phyloP scores from a whole-genome alignment of 805 yeast species.

The Metschnikowia gelsemii region DNA sequence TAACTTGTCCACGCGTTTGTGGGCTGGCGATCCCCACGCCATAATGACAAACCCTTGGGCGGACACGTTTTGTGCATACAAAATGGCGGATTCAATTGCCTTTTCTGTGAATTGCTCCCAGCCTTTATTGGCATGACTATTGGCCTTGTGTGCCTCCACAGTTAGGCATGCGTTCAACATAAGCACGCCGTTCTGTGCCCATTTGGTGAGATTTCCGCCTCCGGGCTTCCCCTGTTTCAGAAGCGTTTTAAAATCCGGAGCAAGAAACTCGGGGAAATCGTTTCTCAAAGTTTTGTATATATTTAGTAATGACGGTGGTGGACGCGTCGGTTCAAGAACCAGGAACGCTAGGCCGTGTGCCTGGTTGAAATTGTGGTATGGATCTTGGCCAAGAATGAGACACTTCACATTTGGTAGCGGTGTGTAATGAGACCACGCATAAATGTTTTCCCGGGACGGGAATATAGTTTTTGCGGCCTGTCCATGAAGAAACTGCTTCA shows the following conservation, averaged over 20 bases:
- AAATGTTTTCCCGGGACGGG: conserved; percentile 76
- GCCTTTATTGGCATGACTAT: conserved; percentile 85
- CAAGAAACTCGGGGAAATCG: conserved; percentile 64
- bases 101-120: conserved; percentile 90
- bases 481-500: conserved; percentile 67
- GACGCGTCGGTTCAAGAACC: conserved; percentile 74
- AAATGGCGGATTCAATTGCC: conserved; percentile 54
- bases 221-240: conserved; percentile 33
- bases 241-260: conserved; percentile 44
- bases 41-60: conserved; percentile 62
- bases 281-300: conserved; percentile 74
- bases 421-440: conserved; percentile 89
- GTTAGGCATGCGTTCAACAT: conserved; percentile 86
- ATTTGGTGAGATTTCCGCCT: conserved; percentile 68
- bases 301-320: conserved; percentile 82
- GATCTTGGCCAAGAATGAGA: conserved; percentile 91
- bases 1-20: conserved; percentile 50
- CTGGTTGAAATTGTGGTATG: conserved; percentile 88
- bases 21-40: conserved; percentile 84
- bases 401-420: conserved; percentile 74
- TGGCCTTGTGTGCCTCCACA: conserved; percentile 89
- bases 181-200: conserved; percentile 89
- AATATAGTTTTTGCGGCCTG: conserved; percentile 53
- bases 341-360: conserved; percentile 97
- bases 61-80: conserved; percentile 39